Evolutionary conservation across 176 grass and related monocot species (phyloP).

Genomic region (Poa annua): DNA sequence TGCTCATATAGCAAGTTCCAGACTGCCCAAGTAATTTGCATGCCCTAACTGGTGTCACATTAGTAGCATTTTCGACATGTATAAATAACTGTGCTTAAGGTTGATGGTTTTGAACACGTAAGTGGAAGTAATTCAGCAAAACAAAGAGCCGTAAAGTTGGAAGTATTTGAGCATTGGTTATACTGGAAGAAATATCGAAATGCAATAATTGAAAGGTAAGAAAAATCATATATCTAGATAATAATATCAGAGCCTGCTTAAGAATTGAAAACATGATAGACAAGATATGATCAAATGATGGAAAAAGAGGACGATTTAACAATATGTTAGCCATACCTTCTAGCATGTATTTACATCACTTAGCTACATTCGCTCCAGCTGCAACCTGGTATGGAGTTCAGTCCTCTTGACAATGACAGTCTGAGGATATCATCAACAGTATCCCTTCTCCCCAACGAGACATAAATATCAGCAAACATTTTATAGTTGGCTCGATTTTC

Average conservation of each 20-base stretch:
- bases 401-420: constrained; percentile 39
- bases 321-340: constrained; percentile 40
- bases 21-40: constrained; percentile 7
- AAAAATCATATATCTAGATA: constrained; percentile 26
- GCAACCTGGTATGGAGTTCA: constrained; percentile 53
- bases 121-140: neutral
- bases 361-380: constrained; percentile 67
- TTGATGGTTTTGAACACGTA: neutral
- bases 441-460: constrained; percentile 69
- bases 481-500: constrained; percentile 66
- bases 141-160: constrained; percentile 19
- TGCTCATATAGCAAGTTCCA: neutral
- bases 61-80: constrained; percentile 4
- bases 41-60: neutral
- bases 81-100: constrained; percentile 21
- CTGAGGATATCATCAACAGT: constrained; percentile 42
- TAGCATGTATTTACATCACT: constrained; percentile 36
- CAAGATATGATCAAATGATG: neutral
- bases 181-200: constrained; percentile 9
- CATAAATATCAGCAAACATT: constrained; percentile 81
- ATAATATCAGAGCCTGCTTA: constrained; percentile 20
- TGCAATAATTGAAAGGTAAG: constrained; percentile 3
- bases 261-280: constrained; percentile 15
- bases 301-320: neutral
- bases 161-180: neutral